phyloP scores from a whole-genome alignment of 2,329 filamentous ascomycete genomes.

The Ophiostoma ips region DNA sequence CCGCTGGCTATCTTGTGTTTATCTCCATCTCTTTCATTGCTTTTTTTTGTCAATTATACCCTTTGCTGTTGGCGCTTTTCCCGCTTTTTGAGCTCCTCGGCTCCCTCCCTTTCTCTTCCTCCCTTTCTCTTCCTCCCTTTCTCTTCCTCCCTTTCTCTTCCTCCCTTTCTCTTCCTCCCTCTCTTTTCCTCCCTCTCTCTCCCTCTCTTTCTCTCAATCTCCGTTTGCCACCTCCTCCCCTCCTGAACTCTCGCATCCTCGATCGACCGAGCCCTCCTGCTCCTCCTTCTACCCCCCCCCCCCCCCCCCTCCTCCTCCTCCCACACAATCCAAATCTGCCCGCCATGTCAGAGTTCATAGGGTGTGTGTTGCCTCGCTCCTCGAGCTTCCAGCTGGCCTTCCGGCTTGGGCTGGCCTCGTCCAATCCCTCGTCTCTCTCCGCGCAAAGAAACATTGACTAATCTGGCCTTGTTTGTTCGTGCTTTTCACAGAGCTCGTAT shows the following conservation, averaged over 20 bases:
- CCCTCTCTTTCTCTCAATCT: neutral
- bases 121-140: neutral
- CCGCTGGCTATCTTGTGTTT: too few relatives aligned
- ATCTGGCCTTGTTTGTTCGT: slow-evolving; percentile 1
- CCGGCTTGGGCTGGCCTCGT: neutral
- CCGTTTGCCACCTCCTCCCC: neutral
- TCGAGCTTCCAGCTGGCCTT: neutral
- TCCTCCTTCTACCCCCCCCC: neutral
- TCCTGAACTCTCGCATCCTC: neutral
- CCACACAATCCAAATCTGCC: neutral
- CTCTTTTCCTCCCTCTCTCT: neutral
- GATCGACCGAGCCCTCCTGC: neutral
- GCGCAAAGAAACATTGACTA: neutral
- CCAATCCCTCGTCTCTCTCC: neutral
- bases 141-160: neutral
- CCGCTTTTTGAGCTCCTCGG: neutral
- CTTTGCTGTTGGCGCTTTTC: neutral
- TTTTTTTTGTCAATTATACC: neutral
- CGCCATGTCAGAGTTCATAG: slow-evolving; percentile 13
- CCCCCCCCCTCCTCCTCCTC: neutral
- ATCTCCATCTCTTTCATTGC: neutral
- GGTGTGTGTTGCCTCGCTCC: slow-evolving; percentile 6
- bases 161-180: neutral
- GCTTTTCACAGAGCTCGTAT: slow-evolving; percentile 12
- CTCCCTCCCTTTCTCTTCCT: neutral